A percentile compares a stretch with the other conserved stretches of the same genome.
These are phyloP conservation scores for Cinnamomum micranthum DNA, from an alignment of 164 flowering plant genomes.

Conservation along the genomic window DNA sequence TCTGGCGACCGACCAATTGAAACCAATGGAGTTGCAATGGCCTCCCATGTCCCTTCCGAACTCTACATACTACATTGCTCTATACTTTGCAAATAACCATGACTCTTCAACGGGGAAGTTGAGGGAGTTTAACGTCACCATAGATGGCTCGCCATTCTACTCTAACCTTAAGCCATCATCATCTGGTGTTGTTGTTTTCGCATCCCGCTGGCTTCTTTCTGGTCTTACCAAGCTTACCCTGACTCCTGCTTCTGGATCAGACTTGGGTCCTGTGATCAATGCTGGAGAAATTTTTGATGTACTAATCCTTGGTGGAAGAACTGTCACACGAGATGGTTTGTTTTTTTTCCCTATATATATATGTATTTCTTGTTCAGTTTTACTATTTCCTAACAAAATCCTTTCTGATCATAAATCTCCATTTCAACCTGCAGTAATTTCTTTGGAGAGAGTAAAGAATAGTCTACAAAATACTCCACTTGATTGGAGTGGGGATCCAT, in stretches of 20 bases:
- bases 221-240: constrained; percentile 61
- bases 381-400: background rate
- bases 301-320: constrained; percentile 62
- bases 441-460: constrained; percentile 42
- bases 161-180: constrained; percentile 37
- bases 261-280: constrained; percentile 61
- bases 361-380: background rate
- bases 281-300: constrained; percentile 76
- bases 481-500: constrained; percentile 96
- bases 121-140: constrained; percentile 37
- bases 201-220: constrained; percentile 72
- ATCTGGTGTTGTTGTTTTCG: constrained; percentile 60
- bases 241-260: constrained; percentile 51
- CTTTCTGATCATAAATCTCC: constrained; percentile 1
- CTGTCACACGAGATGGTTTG: constrained; percentile 77
- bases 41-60: constrained; percentile 57
- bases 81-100: constrained; percentile 57
- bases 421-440: constrained; percentile 46
- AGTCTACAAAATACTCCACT: constrained; percentile 50
- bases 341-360: background rate
- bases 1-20: constrained; percentile 23
- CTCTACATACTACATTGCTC: constrained; percentile 61
- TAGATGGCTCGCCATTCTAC: constrained; percentile 57
- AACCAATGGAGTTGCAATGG: constrained; percentile 62
- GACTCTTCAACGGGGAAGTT: constrained; percentile 20